Evolutionary conservation across 108 stramenopile genomes (phyloP).

Genomic region (Skeletonema menzelii): DNA sequence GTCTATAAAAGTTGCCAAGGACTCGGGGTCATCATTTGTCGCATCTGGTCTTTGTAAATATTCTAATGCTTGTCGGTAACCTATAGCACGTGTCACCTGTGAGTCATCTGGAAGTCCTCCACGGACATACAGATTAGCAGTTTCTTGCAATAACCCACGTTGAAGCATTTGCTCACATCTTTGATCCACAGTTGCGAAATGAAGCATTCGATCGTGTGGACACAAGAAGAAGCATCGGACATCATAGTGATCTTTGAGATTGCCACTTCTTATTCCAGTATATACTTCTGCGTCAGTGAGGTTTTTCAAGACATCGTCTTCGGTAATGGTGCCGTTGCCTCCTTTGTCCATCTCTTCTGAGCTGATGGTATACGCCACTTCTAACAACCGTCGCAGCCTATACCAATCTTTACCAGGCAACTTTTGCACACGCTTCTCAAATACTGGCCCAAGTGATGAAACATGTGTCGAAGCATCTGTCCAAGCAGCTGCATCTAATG

Average conservation of each 20-base stretch:
- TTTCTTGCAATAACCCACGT: conserved; percentile 85
- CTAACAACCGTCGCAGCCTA: conserved; percentile 84
- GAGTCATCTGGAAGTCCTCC: conserved; percentile 81
- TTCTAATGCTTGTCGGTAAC: conserved; percentile 94
- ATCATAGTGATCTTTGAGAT: conserved; percentile 71
- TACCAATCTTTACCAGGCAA: conserved; percentile 91
- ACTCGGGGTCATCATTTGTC: conserved; percentile 44
- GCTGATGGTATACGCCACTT: conserved; percentile 74
- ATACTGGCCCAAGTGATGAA: conserved; percentile 54
- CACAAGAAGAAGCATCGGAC: conserved; percentile 96
- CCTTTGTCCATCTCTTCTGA: conserved; percentile 25
- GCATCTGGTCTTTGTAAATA: conserved; percentile 68
- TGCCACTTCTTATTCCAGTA: conserved; percentile 70
- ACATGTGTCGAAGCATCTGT: conserved; percentile 65
- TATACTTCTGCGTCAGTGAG: conserved; percentile 59
- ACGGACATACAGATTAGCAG: conserved; percentile 57
- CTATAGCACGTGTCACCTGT: conserved; percentile 82
- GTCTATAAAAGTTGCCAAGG: conserved; percentile 72
- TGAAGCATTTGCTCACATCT: conserved; percentile 92
- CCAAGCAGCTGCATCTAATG: conserved; percentile 69
- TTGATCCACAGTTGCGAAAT: conserved; percentile 82
- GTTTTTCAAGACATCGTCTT: conserved; percentile 26
- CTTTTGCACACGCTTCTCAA: conserved; percentile 57
- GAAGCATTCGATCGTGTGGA: conserved; percentile 84
- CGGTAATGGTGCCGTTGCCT: conserved; percentile 12